Conservation (phyloP, 495 filamentous ascomycete species). For the Pseudoneurospora amorphoporcata region DNA sequence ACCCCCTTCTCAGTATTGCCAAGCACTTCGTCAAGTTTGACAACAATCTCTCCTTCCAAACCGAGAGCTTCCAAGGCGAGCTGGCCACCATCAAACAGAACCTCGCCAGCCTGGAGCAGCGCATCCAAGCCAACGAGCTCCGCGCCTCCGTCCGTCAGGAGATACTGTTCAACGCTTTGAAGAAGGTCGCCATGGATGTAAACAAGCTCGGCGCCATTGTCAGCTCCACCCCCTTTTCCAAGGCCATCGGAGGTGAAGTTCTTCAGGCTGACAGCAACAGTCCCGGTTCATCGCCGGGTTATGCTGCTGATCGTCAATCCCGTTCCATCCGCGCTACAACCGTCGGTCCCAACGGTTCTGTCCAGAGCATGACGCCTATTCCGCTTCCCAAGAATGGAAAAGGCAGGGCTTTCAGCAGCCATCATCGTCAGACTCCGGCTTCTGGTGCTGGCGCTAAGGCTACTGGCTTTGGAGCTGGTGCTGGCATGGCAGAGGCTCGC, state of each 20-base stretch:
- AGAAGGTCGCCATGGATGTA: slow-evolving; percentile 9
- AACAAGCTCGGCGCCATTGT: background rate
- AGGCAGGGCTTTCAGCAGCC: background rate
- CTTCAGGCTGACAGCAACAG: background rate
- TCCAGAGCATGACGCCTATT: background rate
- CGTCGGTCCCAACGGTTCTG: background rate
- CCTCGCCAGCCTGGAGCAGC: slow-evolving; percentile 4
- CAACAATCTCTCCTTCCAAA: background rate
- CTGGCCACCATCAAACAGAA: background rate
- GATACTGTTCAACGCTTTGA: slow-evolving; percentile 14
- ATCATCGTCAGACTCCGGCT: background rate
- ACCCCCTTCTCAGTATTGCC: background rate
- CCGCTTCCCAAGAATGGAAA: background rate
- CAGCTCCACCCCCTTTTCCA: too few relatives aligned
- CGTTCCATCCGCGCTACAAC: background rate
- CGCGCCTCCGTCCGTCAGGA: slow-evolving; percentile 10
- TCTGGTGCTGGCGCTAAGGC: background rate
- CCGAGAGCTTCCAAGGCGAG: background rate
- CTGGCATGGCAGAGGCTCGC: background rate
- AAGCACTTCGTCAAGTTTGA: background rate
- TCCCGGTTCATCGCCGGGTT: background rate
- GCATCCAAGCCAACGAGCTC: slow-evolving; percentile 2
- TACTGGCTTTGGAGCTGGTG: background rate
- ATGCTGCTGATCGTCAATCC: background rate
- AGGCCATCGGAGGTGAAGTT: too few relatives aligned